Base-by-base conservation (phyloP, 208 protist species). In the Herpetomonas samuelpessoai region DNA sequence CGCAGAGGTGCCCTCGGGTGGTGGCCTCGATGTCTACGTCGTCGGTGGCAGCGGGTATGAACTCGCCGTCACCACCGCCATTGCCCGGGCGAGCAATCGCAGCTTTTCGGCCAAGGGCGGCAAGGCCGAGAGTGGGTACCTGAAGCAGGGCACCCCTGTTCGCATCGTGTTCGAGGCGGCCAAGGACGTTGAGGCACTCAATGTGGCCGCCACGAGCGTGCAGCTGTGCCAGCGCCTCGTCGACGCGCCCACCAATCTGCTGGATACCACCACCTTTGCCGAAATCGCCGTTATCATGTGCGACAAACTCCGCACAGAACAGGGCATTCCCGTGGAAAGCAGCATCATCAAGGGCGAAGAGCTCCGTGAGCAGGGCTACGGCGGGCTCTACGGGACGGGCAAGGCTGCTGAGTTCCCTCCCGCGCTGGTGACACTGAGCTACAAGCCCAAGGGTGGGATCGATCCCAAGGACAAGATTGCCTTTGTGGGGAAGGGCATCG, bases 401-500 rank as follows among this genome's bases (percentile, higher is more conserved):
- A 94, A 94, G 61, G 86, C 81, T 1, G 91, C 88, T 2, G 81
- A 92, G 77, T 95, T 77, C 71, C 85, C 86, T 4, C 86, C 91
- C 29, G 67, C 77, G 41, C 71, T 96, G 10, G 84, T 90, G 35
- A 92, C 84, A 16, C 70, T 96, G 27, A 80, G 79, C 25, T 91
- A 93, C 72, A 72, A 86, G 55, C 83, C 87, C 1, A 29, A 69
- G 41, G 65, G 30, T 3, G 73, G 72, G 28, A 85, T 85, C 24
- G 44, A 46, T 2, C 81, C 84, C 18, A 41, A 81, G 53, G 76
- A 90, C 49, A 80, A 77, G 41, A 63, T 93, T 2, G 88, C 84
- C 2, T 82, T 93, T 52, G 90, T 96, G 22, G 93, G 93, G 24
- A 97, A 97, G 49, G 93, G 91, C 48, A 95, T 97, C 67, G 85